Evolutionary conservation across 2,329 filamentous ascomycete species (phyloP).

Genomic region (Aspergillus phoenicis): DNA sequence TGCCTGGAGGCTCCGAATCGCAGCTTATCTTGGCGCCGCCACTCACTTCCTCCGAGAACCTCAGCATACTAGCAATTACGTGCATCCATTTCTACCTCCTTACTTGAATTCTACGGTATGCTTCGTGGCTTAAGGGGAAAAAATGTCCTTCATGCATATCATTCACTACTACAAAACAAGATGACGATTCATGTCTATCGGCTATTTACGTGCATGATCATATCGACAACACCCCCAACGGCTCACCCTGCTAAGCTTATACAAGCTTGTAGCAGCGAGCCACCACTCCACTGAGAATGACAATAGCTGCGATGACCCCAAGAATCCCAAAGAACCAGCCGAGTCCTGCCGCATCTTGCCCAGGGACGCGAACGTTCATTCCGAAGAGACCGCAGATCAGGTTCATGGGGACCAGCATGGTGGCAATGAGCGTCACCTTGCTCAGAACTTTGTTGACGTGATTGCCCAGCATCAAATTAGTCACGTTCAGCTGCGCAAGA

Average conservation of each 20-base stretch:
- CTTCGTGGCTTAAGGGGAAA: too few species aligned
- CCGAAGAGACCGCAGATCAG: slow-evolving; percentile 69
- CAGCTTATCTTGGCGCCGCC: neutral
- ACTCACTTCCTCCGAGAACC: neutral
- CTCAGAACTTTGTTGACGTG: slow-evolving; percentile 85
- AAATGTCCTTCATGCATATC: too few species aligned
- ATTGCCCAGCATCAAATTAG: slow-evolving; percentile 85
- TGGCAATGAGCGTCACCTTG: slow-evolving; percentile 93
- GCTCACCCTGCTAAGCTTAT: slow-evolving; percentile 19
- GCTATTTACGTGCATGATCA: neutral
- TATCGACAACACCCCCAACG: neutral
- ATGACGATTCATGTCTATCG: neutral
- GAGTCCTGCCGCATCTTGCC: slow-evolving; percentile 36
- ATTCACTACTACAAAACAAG: neutral
- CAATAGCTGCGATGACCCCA: slow-evolving; percentile 48
- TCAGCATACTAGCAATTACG: neutral
- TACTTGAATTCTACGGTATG: too few species aligned
- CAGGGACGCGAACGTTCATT: slow-evolving; percentile 55
- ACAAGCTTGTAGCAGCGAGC: slow-evolving; percentile 48
- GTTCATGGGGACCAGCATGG: slow-evolving; percentile 94
- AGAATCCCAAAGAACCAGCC: slow-evolving; percentile 55
- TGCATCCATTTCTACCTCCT: neutral
- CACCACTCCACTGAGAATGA: slow-evolving; percentile 40
- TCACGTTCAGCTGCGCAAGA: slow-evolving; percentile 88
- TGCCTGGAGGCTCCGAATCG: neutral